phyloP scores from a whole-genome alignment of 2,329 filamentous ascomycete genomes.

The Davidsoniella eucalypti region DNA sequence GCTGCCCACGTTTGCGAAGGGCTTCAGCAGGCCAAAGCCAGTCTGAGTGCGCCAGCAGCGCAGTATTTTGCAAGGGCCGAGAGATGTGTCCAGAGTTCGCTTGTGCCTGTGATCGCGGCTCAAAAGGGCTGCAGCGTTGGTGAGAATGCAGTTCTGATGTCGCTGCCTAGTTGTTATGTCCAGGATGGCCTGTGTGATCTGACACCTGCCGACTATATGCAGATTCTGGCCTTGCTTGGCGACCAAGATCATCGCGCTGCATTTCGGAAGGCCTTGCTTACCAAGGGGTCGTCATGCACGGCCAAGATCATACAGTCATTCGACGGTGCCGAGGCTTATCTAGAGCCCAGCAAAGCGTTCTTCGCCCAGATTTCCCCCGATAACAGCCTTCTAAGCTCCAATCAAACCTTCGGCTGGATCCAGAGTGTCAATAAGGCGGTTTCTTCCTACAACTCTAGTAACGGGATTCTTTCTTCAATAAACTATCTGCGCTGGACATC shows the following conservation, averaged over 20 bases:
- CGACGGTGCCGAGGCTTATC: not conserved
- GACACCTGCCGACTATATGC: conserved; percentile 1
- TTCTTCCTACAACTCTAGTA: not conserved
- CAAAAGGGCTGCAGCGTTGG: conserved; percentile 3
- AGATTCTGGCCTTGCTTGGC: conserved; percentile 6
- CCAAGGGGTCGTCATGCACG: not conserved
- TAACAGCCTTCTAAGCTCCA: not conserved
- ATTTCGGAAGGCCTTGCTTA: conserved; percentile 4
- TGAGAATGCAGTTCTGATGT: not conserved
- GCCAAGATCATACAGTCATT: conserved; percentile 2
- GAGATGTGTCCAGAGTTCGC: conserved; percentile 4
- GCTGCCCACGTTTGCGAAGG: conserved; percentile 7
- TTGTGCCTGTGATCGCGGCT: not conserved
- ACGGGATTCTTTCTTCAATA: not conserved
- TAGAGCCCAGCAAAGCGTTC: not conserved
- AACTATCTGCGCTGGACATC: conserved; percentile 10
- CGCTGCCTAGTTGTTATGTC: conserved; percentile 3
- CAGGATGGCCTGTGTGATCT: conserved; percentile 7
- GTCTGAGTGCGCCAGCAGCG: not conserved
- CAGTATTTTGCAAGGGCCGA: conserved; percentile 6
- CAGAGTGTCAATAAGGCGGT: not conserved
- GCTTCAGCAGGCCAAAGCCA: conserved; percentile 4
- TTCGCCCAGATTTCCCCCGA: not conserved
- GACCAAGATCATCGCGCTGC: conserved; percentile 7
- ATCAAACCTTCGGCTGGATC: not conserved